Conservation (phyloP, 306 rosid genomes). For the Mimosa pudica region DNA sequence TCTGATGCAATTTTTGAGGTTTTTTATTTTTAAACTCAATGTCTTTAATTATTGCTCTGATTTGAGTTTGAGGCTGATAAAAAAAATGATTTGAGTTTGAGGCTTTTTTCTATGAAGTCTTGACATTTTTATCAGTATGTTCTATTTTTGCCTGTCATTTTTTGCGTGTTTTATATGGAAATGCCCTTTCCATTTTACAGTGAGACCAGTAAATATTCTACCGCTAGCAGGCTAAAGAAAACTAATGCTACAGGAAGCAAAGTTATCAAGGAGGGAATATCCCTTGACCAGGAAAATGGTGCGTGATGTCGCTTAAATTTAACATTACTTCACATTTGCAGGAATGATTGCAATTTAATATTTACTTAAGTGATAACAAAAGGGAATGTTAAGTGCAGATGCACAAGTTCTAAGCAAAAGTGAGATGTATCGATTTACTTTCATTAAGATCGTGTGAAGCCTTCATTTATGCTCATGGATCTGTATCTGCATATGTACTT, state of each 20-base stretch:
- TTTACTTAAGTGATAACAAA: not conserved
- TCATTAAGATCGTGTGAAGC: not conserved
- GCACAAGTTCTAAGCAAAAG: not conserved
- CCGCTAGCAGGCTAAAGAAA: slow-evolving; percentile 39
- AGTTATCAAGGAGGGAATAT: slow-evolving; percentile 33
- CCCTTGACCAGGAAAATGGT: slow-evolving; percentile 39
- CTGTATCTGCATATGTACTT: not conserved
- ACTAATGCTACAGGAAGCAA: slow-evolving; percentile 22
- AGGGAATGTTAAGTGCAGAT: not conserved
- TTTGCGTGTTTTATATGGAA: not conserved
- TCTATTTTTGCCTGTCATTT: not conserved
- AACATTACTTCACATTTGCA: not conserved
- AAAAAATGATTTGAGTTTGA: not conserved
- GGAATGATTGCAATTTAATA: not conserved
- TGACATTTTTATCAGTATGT: not conserved
- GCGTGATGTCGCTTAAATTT: slow-evolving; percentile 32
- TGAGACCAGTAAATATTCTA: slow-evolving; percentile 35
- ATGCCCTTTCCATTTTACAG: slow-evolving; percentile 37
- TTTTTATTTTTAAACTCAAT: no score
- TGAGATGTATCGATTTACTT: not conserved
- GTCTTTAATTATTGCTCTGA: not conserved
- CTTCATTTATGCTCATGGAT: not conserved
- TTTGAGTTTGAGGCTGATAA: not conserved
- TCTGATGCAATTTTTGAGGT: slow-evolving; percentile 1
- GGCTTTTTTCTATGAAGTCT: not conserved